Conservation (phyloP, 495 filamentous ascomycete genomes). For the Penicillium arizonense region DNA sequence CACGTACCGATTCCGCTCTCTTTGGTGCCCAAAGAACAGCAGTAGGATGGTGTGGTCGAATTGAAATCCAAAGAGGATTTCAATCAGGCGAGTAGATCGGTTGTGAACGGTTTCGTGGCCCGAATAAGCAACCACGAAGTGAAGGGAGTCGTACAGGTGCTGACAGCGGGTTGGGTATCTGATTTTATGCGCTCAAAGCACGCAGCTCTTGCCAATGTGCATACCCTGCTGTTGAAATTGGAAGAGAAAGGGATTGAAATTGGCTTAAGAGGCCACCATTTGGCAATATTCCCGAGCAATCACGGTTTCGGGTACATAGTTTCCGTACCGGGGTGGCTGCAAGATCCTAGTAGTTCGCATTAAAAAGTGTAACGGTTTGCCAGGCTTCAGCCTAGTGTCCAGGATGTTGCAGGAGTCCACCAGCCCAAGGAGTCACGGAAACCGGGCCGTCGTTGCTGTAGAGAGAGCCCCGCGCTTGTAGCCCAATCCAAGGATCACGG, state of each 20-base stretch:
- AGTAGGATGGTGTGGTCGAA: background rate
- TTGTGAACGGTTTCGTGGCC: background rate
- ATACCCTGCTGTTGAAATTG: slow-evolving; percentile 10
- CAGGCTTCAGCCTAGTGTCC: slow-evolving; percentile 3
- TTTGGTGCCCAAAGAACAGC: background rate
- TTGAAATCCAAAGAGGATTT: background rate
- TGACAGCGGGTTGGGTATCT: background rate
- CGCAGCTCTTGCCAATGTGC: slow-evolving; percentile 12
- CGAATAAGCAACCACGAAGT: background rate
- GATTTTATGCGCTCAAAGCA: slow-evolving; percentile 5
- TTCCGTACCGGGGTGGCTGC: slow-evolving; percentile 35
- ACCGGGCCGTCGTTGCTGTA: slow-evolving; percentile 10
- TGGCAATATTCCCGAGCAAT: slow-evolving; percentile 30
- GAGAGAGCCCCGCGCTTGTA: background rate
- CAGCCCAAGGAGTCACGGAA: slow-evolving; percentile 17
- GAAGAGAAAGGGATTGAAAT: slow-evolving; percentile 16
- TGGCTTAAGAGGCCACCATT: slow-evolving; percentile 30
- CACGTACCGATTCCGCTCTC: slow-evolving; percentile 9
- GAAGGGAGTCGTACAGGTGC: background rate
- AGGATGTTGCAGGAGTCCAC: slow-evolving; percentile 7
- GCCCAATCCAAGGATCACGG: background rate
- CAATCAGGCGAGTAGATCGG: background rate
- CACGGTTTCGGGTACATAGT: slow-evolving; percentile 26
- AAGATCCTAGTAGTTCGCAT: slow-evolving; percentile 29
- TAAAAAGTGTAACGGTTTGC: slow-evolving; percentile 16